These are phyloP conservation scores for Aspergillus aculeatinus DNA, from an alignment of 2,329 filamentous ascomycete genomes.

Conservation along the genomic window DNA sequence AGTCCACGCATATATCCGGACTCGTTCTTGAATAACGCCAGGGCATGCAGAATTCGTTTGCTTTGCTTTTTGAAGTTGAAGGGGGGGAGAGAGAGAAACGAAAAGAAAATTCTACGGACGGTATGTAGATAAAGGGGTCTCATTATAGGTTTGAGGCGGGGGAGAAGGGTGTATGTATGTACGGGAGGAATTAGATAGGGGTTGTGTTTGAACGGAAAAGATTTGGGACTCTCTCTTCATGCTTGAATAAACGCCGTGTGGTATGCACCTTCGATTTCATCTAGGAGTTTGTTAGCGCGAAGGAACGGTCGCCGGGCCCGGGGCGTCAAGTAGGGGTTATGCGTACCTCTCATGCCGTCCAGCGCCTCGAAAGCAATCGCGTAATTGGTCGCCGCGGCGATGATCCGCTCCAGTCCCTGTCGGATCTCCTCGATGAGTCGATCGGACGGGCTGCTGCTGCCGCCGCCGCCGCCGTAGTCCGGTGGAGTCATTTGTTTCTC, in stretches of 20 bases:
- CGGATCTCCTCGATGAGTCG: slow-evolving; percentile 37
- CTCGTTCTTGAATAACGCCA: neutral
- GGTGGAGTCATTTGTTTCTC: slow-evolving; percentile 30
- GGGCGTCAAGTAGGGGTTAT: no score
- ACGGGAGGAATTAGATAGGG: neutral
- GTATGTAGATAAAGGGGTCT: neutral
- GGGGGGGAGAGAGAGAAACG: neutral
- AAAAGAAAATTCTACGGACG: neutral
- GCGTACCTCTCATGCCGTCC: slow-evolving; percentile 45
- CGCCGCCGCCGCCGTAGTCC: slow-evolving; percentile 24
- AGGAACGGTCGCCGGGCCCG: no score
- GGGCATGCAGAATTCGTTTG: neutral
- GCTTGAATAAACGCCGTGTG: slow-evolving; percentile 40
- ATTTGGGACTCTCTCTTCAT: neutral
- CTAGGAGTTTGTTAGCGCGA: slow-evolving; percentile 21
- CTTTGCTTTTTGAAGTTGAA: neutral
- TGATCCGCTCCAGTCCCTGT: slow-evolving; percentile 39
- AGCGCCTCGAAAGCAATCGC: slow-evolving; percentile 45
- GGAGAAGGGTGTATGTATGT: neutral
- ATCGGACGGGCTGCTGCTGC: slow-evolving; percentile 28
- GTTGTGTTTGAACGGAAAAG: neutral
- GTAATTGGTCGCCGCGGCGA: slow-evolving; percentile 40
- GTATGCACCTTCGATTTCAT: slow-evolving; percentile 46
- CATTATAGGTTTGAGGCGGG: neutral
- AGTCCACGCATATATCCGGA: neutral